These are phyloP conservation scores for Kwoniella shivajii DNA, from an alignment of 1,284 basidiomycete species.

Conservation along the genomic window DNA sequence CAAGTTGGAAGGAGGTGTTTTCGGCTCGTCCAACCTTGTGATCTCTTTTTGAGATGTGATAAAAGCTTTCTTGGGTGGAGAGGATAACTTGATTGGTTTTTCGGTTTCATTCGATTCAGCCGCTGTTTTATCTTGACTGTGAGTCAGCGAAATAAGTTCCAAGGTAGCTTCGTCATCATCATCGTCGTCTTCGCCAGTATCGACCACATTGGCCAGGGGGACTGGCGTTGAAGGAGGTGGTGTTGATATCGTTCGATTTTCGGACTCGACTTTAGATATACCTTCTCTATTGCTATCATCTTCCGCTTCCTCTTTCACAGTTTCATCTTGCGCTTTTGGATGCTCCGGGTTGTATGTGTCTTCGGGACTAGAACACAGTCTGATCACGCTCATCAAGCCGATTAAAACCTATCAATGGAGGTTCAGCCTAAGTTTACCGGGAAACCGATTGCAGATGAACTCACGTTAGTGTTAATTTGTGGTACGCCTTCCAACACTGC, in stretches of 20 bases:
- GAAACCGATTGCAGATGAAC: background rate
- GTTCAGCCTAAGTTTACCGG: background rate
- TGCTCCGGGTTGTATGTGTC: background rate
- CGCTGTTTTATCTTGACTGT: background rate
- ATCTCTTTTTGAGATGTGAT: background rate
- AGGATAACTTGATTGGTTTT: background rate
- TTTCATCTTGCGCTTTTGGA: background rate
- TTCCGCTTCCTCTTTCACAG: conserved; percentile 1
- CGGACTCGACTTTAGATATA: background rate
- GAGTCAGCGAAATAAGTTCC: background rate
- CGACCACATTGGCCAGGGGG: no score
- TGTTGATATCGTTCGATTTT: no score
- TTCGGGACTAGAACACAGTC: conserved; percentile 18
- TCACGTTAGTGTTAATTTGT: conserved; percentile 43
- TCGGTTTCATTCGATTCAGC: background rate
- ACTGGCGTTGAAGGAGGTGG: no score
- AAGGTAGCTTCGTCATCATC: conserved; percentile 3
- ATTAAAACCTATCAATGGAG: conserved; percentile 27
- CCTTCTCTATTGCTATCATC: background rate
- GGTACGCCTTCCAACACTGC: conserved; percentile 39
- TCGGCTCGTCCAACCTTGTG: background rate
- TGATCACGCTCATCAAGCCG: conserved; percentile 35
- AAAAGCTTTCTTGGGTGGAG: conserved; percentile 5
- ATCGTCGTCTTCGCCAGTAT: background rate
- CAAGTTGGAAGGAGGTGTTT: background rate